A percentile compares a stretch with the other conserved stretches of the same genome.
Conservation (phyloP, 2,329 filamentous ascomycete species). For the Ceratocystis albifundus region DNA sequence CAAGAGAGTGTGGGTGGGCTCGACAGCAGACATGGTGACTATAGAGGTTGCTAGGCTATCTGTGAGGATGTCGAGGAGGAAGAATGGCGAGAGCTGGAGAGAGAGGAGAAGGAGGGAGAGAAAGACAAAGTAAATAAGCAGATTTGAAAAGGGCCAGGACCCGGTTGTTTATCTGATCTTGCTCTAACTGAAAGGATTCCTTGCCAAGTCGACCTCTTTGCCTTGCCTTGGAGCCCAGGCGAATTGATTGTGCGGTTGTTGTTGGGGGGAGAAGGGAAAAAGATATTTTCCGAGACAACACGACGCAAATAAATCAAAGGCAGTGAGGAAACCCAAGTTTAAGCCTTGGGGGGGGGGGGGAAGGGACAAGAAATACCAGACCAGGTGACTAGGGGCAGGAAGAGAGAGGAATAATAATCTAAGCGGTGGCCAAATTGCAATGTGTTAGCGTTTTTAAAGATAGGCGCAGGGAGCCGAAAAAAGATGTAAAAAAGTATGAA, state of each 20-base stretch:
- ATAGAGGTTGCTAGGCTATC: background rate
- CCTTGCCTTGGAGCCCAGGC: background rate
- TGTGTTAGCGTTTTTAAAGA: constrained; percentile 5
- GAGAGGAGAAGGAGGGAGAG: background rate
- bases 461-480: background rate
- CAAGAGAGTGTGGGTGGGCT: constrained; percentile 29
- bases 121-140: background rate
- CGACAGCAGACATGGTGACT: constrained; percentile 25
- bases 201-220: background rate
- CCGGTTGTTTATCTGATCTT: constrained; percentile 7
- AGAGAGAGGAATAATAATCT: background rate
- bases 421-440: constrained; percentile 10
- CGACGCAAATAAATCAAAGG: background rate
- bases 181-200: background rate
- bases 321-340: background rate
- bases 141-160: background rate
- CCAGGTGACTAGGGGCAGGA: background rate
- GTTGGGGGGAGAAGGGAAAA: background rate
- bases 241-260: background rate
- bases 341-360: too few relatives aligned
- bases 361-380: background rate
- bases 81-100: background rate
- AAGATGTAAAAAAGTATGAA: background rate
- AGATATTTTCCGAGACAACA: background rate
- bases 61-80: background rate